A percentile compares a stretch with the other conserved stretches of the same genome.
phyloP scores from a whole-genome alignment of 2,329 filamentous ascomycete species.

The Cryphonectria parasitica region DNA sequence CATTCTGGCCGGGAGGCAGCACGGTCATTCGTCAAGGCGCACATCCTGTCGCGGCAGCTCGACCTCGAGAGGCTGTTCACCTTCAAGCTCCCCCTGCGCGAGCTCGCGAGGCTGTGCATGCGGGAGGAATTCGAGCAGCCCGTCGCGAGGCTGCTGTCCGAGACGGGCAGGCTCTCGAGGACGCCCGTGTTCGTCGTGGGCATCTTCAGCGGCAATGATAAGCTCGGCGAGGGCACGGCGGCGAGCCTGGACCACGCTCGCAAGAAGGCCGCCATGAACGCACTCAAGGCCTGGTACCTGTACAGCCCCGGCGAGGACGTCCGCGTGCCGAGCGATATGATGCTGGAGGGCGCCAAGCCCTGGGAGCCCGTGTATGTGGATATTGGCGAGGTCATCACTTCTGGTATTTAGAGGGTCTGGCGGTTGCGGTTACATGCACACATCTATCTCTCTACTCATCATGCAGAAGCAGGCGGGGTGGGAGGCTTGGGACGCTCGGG shows the following conservation, averaged over 20 bases:
- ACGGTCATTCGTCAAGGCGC: slow-evolving; percentile 80
- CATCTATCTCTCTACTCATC: slow-evolving; percentile 12
- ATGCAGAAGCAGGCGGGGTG: not conserved
- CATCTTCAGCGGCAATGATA: slow-evolving; percentile 88
- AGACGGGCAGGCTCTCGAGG: slow-evolving; percentile 84
- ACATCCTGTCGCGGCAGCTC: slow-evolving; percentile 80
- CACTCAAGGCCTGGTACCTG: slow-evolving; percentile 93
- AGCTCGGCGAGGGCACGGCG: slow-evolving; percentile 88
- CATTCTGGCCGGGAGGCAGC: slow-evolving; percentile 80
- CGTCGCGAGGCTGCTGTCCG: slow-evolving; percentile 82
- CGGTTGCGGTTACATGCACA: not conserved
- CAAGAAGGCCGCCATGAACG: slow-evolving; percentile 77
- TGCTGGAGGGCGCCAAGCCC: slow-evolving; percentile 60
- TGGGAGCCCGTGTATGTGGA: slow-evolving; percentile 74
- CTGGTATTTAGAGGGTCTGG: slow-evolving; percentile 18
- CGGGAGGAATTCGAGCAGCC: slow-evolving; percentile 88
- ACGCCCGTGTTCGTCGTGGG: slow-evolving; percentile 93
- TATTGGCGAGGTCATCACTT: slow-evolving; percentile 68
- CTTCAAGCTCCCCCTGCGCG: slow-evolving; percentile 82
- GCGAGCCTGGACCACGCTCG: slow-evolving; percentile 77
- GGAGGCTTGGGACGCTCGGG: not conserved
- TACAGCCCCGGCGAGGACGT: slow-evolving; percentile 76
- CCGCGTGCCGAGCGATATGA: slow-evolving; percentile 71
- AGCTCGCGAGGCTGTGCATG: slow-evolving; percentile 81
- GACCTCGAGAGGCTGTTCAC: slow-evolving; percentile 78